These are phyloP conservation scores for Colletotrichum australisinense DNA, from an alignment of 2,329 filamentous ascomycete genomes.

Conservation along the genomic window DNA sequence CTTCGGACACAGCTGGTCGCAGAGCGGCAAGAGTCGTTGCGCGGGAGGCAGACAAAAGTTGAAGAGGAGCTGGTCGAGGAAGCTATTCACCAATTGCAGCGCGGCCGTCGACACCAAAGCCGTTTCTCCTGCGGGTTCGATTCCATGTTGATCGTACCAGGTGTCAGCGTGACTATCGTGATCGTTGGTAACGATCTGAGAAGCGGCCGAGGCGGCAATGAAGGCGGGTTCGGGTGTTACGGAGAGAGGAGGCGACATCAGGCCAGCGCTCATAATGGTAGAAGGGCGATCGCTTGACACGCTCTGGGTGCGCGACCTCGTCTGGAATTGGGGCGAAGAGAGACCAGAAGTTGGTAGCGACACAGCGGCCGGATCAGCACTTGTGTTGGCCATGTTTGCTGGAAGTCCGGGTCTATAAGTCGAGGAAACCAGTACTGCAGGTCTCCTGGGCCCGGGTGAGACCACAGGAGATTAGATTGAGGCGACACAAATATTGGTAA, in stretches of 20 bases:
- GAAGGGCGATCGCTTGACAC: slow-evolving; percentile 79
- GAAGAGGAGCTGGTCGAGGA: slow-evolving; percentile 93
- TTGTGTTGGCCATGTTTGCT: slow-evolving; percentile 34
- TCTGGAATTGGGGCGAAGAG: slow-evolving; percentile 45
- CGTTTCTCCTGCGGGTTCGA: slow-evolving; percentile 73
- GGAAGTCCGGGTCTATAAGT: slow-evolving; percentile 17
- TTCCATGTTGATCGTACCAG: slow-evolving; percentile 76
- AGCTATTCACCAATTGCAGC: slow-evolving; percentile 85
- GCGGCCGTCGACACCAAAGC: slow-evolving; percentile 80
- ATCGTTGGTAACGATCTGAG: slow-evolving; percentile 90
- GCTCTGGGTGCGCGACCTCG: slow-evolving; percentile 68
- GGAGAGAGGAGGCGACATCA: slow-evolving; percentile 74
- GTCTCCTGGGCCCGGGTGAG: slow-evolving; percentile 30
- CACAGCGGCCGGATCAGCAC: slow-evolving; percentile 33
- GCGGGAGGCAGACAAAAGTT: slow-evolving; percentile 85
- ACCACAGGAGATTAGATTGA: slow-evolving; percentile 35
- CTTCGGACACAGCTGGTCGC: slow-evolving; percentile 84
- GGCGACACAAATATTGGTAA: slow-evolving; percentile 28
- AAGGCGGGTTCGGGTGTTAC: slow-evolving; percentile 86
- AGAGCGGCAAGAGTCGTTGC: slow-evolving; percentile 82
- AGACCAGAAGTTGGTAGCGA: slow-evolving; percentile 49
- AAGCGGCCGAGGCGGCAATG: slow-evolving; percentile 88
- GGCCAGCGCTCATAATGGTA: slow-evolving; percentile 64
- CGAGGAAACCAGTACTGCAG: slow-evolving; percentile 18
- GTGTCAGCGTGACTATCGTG: slow-evolving; percentile 80